These are phyloP conservation scores for Aurantiochytrium sp. DNA, from an alignment of 108 stramenopile species.

Conservation along the genomic window DNA sequence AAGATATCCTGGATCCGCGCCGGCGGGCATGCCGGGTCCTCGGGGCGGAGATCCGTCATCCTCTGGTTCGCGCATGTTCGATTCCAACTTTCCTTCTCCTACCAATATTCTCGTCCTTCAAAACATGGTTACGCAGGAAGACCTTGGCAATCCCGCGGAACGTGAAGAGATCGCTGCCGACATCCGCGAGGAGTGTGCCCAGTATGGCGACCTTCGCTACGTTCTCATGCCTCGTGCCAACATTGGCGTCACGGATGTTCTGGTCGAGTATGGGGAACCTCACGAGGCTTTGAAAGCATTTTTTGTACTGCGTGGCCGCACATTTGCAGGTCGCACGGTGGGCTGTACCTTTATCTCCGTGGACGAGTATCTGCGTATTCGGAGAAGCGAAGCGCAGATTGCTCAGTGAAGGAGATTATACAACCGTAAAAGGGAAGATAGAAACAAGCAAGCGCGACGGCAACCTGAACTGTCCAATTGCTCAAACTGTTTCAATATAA, in stretches of 20 bases:
- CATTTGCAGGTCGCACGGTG: slow-evolving; percentile 53
- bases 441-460: no score
- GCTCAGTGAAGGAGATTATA: no score
- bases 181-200: slow-evolving; percentile 66
- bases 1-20: not conserved
- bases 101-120: slow-evolving; percentile 70
- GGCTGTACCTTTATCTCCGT: not conserved
- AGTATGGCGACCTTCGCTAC: slow-evolving; percentile 64
- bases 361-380: not conserved
- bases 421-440: no score
- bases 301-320: slow-evolving; percentile 67
- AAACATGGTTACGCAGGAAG: slow-evolving; percentile 93
- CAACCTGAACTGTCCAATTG: no score
- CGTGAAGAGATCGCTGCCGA: slow-evolving; percentile 69
- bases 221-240: slow-evolving; percentile 58
- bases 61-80: not conserved
- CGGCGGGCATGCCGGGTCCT: not conserved
- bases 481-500: no score
- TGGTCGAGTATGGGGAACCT: slow-evolving; percentile 71
- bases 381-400: no score
- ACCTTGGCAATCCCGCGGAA: slow-evolving; percentile 72
- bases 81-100: not conserved
- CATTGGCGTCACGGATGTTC: slow-evolving; percentile 68
- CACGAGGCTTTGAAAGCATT: slow-evolving; percentile 65
- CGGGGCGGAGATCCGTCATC: not conserved